Evolutionary conservation across 2,329 filamentous ascomycete species (phyloP).

Genomic region (Fusarium subglutinans): DNA sequence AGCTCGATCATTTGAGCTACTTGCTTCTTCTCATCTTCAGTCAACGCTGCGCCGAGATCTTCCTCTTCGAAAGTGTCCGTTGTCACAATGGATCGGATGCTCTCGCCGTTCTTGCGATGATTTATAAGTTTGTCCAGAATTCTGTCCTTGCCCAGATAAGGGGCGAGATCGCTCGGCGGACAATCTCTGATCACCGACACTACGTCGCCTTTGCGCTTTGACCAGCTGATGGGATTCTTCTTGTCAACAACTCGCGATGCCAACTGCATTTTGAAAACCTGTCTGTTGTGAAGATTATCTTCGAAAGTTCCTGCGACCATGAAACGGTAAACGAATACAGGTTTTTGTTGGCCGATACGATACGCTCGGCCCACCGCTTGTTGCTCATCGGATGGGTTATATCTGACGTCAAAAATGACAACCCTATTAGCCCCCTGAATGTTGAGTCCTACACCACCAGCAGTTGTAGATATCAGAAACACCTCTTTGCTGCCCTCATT

Average conservation of each 20-base stretch:
- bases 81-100: slow-evolving; percentile 67
- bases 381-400: slow-evolving; percentile 82
- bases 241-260: slow-evolving; percentile 84
- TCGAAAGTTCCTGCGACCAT: slow-evolving; percentile 83
- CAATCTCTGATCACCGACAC: slow-evolving; percentile 67
- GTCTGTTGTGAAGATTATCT: slow-evolving; percentile 74
- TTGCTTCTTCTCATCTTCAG: slow-evolving; percentile 67
- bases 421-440: slow-evolving; percentile 86
- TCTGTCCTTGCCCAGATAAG: slow-evolving; percentile 69
- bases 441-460: slow-evolving; percentile 86
- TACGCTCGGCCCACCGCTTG: slow-evolving; percentile 90
- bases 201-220: slow-evolving; percentile 65
- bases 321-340: slow-evolving; percentile 87
- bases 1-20: slow-evolving; percentile 55
- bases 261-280: slow-evolving; percentile 85
- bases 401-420: slow-evolving; percentile 84
- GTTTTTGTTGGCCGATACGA: slow-evolving; percentile 82
- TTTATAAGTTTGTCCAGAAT: slow-evolving; percentile 63
- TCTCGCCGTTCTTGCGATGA: slow-evolving; percentile 46
- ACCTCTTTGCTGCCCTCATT: slow-evolving; percentile 67
- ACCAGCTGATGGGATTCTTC: slow-evolving; percentile 76
- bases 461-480: slow-evolving; percentile 83
- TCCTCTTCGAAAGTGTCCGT: slow-evolving; percentile 80
- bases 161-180: slow-evolving; percentile 59
- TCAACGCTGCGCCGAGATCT: slow-evolving; percentile 64